Evolutionary conservation across 208 protist species (phyloP).

Genomic region (Trypanosoma melophagium): DNA sequence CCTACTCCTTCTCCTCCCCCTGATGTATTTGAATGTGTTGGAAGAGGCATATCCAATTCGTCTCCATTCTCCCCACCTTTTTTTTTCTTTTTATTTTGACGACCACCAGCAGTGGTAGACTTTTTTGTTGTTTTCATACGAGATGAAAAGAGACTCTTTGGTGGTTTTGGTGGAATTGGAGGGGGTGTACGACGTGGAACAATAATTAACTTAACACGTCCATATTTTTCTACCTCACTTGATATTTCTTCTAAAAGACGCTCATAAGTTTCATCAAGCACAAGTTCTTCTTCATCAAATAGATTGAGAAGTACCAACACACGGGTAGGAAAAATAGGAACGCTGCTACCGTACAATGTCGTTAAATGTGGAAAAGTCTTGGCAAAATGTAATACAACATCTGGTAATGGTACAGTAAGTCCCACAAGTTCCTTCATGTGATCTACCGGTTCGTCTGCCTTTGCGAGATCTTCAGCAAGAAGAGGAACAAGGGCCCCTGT

Average conservation of each 20-base stretch:
- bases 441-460: constrained; percentile 42
- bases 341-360: constrained; percentile 63
- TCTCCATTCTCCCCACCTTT: neutral
- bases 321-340: constrained; percentile 77
- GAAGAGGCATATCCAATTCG: neutral
- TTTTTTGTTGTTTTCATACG: constrained; percentile 16
- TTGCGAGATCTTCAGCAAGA: constrained; percentile 33
- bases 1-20: no score
- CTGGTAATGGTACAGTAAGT: constrained; percentile 49
- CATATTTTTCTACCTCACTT: constrained; percentile 81
- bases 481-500: constrained; percentile 44
- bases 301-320: constrained; percentile 84
- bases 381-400: constrained; percentile 60
- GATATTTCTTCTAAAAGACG: constrained; percentile 69
- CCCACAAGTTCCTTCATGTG: constrained; percentile 72
- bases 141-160: constrained; percentile 28
- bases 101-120: neutral
- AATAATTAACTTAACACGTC: constrained; percentile 74
- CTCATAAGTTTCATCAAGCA: constrained; percentile 69
- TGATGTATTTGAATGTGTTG: no score
- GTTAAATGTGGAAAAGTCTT: constrained; percentile 66
- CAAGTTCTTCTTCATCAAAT: constrained; percentile 86
- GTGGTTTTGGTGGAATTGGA: constrained; percentile 57
- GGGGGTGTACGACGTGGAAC: constrained; percentile 71
- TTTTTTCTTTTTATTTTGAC: neutral